Evolutionary conservation across 2,329 filamentous ascomycete genomes (phyloP), one percentile per base, ranked within the genome.

Genomic region (Colletotrichum siamense): DNA sequence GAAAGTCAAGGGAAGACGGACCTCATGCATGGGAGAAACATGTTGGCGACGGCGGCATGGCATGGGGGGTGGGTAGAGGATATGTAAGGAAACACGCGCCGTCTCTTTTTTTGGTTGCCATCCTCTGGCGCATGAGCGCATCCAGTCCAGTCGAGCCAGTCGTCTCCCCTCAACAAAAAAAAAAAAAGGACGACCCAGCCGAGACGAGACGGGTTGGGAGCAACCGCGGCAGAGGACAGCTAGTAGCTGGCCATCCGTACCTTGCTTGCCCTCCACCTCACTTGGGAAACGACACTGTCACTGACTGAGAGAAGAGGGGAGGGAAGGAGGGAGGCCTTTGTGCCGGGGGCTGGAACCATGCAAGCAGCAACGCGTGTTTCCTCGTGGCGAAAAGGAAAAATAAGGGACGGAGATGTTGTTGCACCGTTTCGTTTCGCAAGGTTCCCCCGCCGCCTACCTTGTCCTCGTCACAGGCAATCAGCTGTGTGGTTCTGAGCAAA

Each of bases 11-110:
- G 65, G 73, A 13, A 64, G 67, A 57, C 34, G 24, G 39, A 39
- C 65, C 64, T 68, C 70, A 69, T 74, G 74, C 74, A 69, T 32
- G 49, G 32, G 49, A 64, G 24, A 69, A 76, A 76, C 64, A 73
- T 74, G 66, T 61, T 64, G 52, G 65, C 65, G 65, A 76, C 74
- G 64, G 64, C 52, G 64, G 59, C 59, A 73, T 26, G 24, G 61
- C 59, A 28, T 63, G 26, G 44, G 44, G 44, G 73, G 69, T 64
- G 63, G 69, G 64, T 66, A 49, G 69, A 36, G 62, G 44, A 62
- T 61, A 69, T 69, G 70, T 62, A 73, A 32, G 63, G 22, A 61
- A 39, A 52, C 71, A 36, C 34, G 44, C 59, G 34, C 32, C 26
- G 3, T 16, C 26, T 24, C 36, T 36, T 32, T 32, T 12, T 63